Conservation (phyloP, 768 basidiomycete genomes). For the Gloeopeniophorella convolvens region DNA sequence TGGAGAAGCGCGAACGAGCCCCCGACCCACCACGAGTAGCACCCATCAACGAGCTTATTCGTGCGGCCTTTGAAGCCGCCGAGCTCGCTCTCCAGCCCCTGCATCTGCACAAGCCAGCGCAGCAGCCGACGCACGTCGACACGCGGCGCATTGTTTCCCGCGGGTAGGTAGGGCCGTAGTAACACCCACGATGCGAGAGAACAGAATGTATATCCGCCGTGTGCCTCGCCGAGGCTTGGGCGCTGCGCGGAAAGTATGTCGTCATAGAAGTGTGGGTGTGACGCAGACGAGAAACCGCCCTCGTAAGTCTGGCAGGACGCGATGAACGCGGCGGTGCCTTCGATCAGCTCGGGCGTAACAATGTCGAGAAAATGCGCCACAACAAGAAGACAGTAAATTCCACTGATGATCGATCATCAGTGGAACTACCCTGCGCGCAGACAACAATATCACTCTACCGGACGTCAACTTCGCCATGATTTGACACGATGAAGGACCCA, state of each 20-base stretch:
- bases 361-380: slow-evolving; percentile 79
- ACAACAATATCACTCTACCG: slow-evolving; percentile 43
- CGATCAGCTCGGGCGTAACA: slow-evolving; percentile 81
- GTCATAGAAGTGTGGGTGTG: slow-evolving; percentile 54
- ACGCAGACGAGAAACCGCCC: slow-evolving; percentile 84
- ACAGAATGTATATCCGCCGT: slow-evolving; percentile 97
- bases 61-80: slow-evolving; percentile 92
- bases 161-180: slow-evolving; percentile 48
- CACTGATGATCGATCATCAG: slow-evolving; percentile 39
- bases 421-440: neutral
- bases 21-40: slow-evolving; percentile 99
- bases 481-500: slow-evolving; percentile 86
- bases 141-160: slow-evolving; percentile 26
- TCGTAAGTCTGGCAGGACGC: slow-evolving; percentile 95
- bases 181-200: slow-evolving; percentile 81
- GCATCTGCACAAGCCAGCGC: slow-evolving; percentile 83
- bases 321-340: slow-evolving; percentile 71
- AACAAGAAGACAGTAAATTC: slow-evolving; percentile 86
- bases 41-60: slow-evolving; percentile 99
- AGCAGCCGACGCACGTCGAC: slow-evolving; percentile 58
- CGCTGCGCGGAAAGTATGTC: slow-evolving; percentile 28
- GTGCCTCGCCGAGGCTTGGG: slow-evolving; percentile 88
- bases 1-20: slow-evolving; percentile 79
- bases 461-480: slow-evolving; percentile 89
- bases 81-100: slow-evolving; percentile 73